Evolutionary conservation across 495 filamentous ascomycete genomes (phyloP).

Genomic region (Saxophila tyrrhenica): DNA sequence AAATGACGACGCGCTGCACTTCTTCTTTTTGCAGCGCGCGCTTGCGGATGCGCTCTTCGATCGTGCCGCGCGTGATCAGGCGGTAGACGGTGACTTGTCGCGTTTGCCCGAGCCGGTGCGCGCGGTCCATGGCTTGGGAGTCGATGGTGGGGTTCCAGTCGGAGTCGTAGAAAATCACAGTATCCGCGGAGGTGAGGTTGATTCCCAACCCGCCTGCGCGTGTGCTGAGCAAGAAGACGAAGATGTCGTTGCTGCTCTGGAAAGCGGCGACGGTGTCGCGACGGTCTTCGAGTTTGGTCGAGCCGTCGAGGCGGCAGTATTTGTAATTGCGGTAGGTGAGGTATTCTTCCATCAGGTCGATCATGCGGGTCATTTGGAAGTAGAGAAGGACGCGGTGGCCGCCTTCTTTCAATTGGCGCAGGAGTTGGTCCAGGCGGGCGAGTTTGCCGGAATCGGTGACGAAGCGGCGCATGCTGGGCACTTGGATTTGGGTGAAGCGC

Average conservation of each 20-base stretch:
- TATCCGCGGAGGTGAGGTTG: conserved; percentile 84
- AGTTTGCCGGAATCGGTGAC: conserved; percentile 97
- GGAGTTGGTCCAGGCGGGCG: conserved; percentile 76
- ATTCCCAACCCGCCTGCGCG: conserved; percentile 96
- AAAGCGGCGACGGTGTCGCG: conserved; percentile 95
- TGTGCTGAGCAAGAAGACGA: conserved; percentile 91
- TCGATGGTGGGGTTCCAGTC: conserved; percentile 99
- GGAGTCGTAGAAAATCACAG: conserved; percentile 98
- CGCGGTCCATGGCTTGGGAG: conserved; percentile 96
- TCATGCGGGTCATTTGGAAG: conserved; percentile 99
- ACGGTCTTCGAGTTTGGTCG: conserved; percentile 95
- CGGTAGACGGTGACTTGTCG: conserved; percentile 94
- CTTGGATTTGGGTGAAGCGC: conserved; percentile 78
- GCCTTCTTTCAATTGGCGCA: conserved; percentile 78
- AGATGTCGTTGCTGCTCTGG: conserved; percentile 84
- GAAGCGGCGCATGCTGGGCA: conserved; percentile 97
- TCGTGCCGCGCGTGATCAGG: conserved; percentile 91
- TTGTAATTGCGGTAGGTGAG: conserved; percentile 97
- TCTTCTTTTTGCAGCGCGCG: conserved; percentile 97
- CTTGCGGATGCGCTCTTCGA: conserved; percentile 97
- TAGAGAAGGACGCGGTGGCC: conserved; percentile 96
- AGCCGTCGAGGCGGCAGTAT: conserved; percentile 91
- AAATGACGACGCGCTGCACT: conserved; percentile 96
- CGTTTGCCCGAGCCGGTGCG: conserved; percentile 94
- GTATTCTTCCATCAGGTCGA: conserved; percentile 98